Evolutionary conservation across 352 stramenopile genomes (phyloP), one percentile per base, ranked within the genome.

Genomic region (Phytophthora brassicae): DNA sequence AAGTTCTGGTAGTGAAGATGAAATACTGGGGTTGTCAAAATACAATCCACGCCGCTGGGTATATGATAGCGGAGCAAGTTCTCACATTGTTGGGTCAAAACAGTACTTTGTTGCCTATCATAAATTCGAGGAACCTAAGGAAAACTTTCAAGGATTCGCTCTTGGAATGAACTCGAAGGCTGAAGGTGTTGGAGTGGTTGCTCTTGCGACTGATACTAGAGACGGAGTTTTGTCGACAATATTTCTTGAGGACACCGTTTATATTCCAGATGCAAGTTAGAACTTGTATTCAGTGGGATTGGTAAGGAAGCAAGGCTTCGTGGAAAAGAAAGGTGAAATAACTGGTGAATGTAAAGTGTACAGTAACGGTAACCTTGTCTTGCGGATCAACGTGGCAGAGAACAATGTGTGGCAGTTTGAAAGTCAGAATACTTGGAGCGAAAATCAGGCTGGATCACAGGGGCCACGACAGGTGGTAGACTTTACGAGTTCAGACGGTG

Each of bases 321-420:
- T 36, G 2, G 51, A 51, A 14, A 29, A 43, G 16, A 51, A 59
- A 16, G 41, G 31, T 19, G 13, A 20, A 6, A 50, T 45, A 16
- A 45, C 39, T n/a, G 41, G 51, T 45, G 41, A 50, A 51, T 47
- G 31, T 12, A n/a, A 12, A 16, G 31, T 38, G 7, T 38, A 14
- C 16, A 22, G 16, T 6, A 49, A 49, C n/a, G 41, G 38, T 42
- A 24, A 49, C 1, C 31, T 49, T 6, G 50, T 49, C 0, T 20
- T 58, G 6, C 50, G 28, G 17, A 49, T 24, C 26, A 42, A 59
- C 2, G 2, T 45, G 2, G 41, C 24, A 12, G 4, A 14, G 3
- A 59, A 51, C 28, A 59, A 58, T 49, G 50, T 49, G 14, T 58
- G 50, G 50, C 13, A 45, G 5, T 49, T 58, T 31, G 24, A 58